Base-by-base conservation (phyloP, 352 stramenopile genomes). In the Globisporangium mamillatum region DNA sequence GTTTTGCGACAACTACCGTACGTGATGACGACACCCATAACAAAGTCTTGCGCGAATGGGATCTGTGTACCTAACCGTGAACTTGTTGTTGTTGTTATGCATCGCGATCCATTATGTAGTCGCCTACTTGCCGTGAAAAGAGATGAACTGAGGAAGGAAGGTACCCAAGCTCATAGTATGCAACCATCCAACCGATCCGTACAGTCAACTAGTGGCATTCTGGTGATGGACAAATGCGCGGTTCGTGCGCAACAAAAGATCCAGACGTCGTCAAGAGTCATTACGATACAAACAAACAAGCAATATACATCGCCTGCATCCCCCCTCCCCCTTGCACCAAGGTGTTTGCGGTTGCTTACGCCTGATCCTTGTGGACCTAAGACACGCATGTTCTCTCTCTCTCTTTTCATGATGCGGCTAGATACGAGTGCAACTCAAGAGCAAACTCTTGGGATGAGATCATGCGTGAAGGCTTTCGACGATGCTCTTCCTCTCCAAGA, bases 1-100 rank as follows among this genome's bases (percentile, higher is more conserved):
- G 6, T 94, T 94, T 58, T 92, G 84, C 70, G 79, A 91, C 55
- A 85, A 72, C 12, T 67, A 83, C 14, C 57, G 80, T 88, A 61
- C 54, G 77, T 75, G 5, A 50, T 6, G 5, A 50, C 16, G 1
- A n/a, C 16, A 50, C 5, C 16, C 41, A 50, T 9, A 4, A 50
- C 41, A 20, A 48, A 48, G 5, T n/a, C 5, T 8, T 50, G 16
- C n/a, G 16, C 5, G 14, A 16, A 16, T 46, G 38, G 38, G 38
- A 18, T 46, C 1, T n/a, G 16, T 62, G 4, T 55, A 24, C 57
- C 10, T 59, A 18, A 60, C 41, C n/a, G 41, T 20, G 41, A 7
- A 50, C 32, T 50, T 24, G 8, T 16, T 16, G n/a, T 46, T 34
- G 20, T 27, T 32, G 27, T 22, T 48, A 9, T 58, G 24, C 22